Evolutionary conservation across 176 grass and related monocot species (phyloP), one percentile per base, ranked within the genome.

Genomic region (Oryza longistaminata): DNA sequence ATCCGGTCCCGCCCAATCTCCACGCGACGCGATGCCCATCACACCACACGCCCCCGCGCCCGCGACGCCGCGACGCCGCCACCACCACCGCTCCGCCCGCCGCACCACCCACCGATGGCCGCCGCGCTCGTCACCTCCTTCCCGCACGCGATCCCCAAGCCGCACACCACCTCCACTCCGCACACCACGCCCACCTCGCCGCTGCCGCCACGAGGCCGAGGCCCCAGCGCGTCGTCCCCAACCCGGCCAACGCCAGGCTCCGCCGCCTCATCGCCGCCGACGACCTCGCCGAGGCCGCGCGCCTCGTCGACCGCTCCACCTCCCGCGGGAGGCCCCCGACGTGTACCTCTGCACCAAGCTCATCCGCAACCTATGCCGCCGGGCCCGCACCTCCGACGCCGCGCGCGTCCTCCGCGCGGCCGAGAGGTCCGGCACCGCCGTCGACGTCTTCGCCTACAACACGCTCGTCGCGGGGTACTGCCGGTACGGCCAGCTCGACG

Each of bases 331-430:
- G 55, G 34, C 78, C 6, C 88, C 88, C 83, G 88, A 90, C 73
- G 88, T 90, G 66, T 90, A 90, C 83, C 88, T 90, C 55, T 90
- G 88, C 79, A 90, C 88, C 73, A 90, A 90, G 79, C 88, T 90
- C 88, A 90, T 90, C 83, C 88, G 88, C 66, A 90, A 90, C 78
- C 83, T 90, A 24, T 90, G 88, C 83, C 88, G 88, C 83, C 88
- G 83, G 9, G 88, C 83, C 43, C 88, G 88, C 73, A 90, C 88
- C 79, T 77, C 78, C 73, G 88, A 90, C 73, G 88, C 88, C 66
- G 83, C 83, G 65, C 88, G 88, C 78, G 83, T 90, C 78, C 88
- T 90, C 42, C 88, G 83, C 83, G 61, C 83, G 3, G 83, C 88
- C 67, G 83, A 90, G 88, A 58, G 42, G 2, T 82, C 88, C 14